Base-by-base conservation (phyloP, 1,284 basidiomycete genomes). In the Cryptococcus sp. region DNA sequence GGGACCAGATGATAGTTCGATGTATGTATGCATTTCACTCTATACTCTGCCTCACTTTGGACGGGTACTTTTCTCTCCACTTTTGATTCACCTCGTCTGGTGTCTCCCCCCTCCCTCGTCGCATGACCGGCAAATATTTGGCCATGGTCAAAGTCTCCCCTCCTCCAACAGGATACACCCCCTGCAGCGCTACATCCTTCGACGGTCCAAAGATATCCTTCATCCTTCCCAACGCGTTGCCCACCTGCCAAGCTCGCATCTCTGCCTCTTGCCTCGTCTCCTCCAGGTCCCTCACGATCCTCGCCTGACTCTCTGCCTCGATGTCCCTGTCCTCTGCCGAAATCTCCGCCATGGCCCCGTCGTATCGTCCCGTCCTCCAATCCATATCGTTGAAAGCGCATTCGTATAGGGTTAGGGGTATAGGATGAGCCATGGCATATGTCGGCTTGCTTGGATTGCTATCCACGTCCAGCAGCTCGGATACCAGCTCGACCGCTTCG, bases 351-450 rank as follows among this genome's bases (percentile, higher is more conserved):
- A 50, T 63, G 1, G 63, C 55, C 0, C 72, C 72, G 49, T 76
- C 75, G 57, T 71, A 78, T 46, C 68, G 55, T 22, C 84, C 83
- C 2, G 80, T 82, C 28, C 82, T 80, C 94, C 94, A 98, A 47
- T 77, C 68, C 14, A 74, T 71, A 1, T 89, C 75, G 36, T 74
- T 74, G 70, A 90, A 98, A 0, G 79, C 84, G 65, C 91, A 94
- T 40, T 91, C 85, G 86, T 92, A 97, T 2, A 99, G 80, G 66
- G 97, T 82, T 24, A 98, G 79, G 0, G 95, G 94, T 0, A 95
- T 77, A 1, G 83, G 86, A 52, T 91, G 84, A 4, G 91, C 90
- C 86, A 97, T 97, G 60, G 86, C 83, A 68, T 97, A 98, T 49
- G 82, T 82, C 0, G 94, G 95, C 71, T 93, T 94, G 34, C 80